phyloP scores from a whole-genome alignment of 2,329 filamentous ascomycete genomes.

The Penicillium sp. region DNA sequence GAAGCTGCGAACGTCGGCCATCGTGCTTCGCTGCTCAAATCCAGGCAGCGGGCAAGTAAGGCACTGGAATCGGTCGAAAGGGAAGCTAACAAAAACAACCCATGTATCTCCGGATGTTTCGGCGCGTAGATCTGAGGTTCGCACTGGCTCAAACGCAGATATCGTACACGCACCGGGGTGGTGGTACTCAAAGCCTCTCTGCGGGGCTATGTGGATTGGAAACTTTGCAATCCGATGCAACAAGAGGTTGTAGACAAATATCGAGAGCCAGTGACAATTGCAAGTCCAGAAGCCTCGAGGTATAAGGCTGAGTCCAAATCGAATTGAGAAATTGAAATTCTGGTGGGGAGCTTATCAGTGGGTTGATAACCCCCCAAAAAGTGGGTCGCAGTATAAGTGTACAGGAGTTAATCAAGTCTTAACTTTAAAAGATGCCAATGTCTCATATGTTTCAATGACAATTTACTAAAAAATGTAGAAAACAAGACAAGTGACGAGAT shows the following conservation, averaged over 20 bases:
- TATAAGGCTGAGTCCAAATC: neutral
- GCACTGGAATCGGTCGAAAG: neutral
- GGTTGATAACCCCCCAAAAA: constrained; percentile 1
- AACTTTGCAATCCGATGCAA: neutral
- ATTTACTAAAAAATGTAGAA: neutral
- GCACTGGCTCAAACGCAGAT: neutral
- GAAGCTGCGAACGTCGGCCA: constrained; percentile 46
- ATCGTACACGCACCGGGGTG: neutral
- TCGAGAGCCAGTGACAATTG: neutral
- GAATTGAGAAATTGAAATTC: neutral
- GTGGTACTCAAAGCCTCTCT: neutral
- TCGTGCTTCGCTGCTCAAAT: constrained; percentile 11
- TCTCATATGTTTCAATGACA: neutral
- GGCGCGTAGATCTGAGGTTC: neutral
- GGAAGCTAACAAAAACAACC: neutral
- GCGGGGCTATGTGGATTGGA: neutral
- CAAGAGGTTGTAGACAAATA: neutral
- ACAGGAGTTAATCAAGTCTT: neutral
- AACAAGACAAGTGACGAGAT: neutral
- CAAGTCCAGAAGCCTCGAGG: neutral
- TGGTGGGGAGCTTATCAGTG: neutral
- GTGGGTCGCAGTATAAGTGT: neutral
- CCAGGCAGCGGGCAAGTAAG: neutral
- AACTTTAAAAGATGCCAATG: neutral
- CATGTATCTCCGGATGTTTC: neutral